Evolutionary conservation across 1,284 basidiomycete genomes (phyloP).

Genomic region (Ustilago sp.): DNA sequence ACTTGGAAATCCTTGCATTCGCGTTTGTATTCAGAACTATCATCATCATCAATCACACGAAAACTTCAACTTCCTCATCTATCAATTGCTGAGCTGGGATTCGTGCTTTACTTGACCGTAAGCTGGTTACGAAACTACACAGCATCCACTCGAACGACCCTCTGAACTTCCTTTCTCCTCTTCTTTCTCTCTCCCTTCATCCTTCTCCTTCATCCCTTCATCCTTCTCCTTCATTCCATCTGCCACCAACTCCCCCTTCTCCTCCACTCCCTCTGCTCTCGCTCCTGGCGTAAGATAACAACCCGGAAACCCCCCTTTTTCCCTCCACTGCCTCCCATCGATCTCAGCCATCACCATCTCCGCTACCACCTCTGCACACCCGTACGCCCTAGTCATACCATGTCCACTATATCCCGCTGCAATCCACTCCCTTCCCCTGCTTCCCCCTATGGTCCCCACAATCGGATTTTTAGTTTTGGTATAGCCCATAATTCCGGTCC

Average conservation of each 20-base stretch:
- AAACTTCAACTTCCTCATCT: too few relatives aligned
- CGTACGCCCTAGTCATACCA: conserved; percentile 79
- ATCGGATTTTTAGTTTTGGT: conserved; percentile 78
- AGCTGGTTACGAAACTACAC: too few relatives aligned
- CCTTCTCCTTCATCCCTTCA: too few relatives aligned
- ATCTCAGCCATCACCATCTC: conserved; percentile 77
- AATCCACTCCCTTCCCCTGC: conserved; percentile 74
- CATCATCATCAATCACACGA: too few relatives aligned
- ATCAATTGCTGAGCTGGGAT: too few relatives aligned
- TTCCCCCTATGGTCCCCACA: conserved; percentile 70
- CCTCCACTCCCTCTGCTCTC: background rate
- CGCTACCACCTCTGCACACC: conserved; percentile 77
- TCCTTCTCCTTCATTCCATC: background rate
- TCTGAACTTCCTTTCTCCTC: too few relatives aligned
- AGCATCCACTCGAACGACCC: too few relatives aligned
- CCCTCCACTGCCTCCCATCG: conserved; percentile 72
- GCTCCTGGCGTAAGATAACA: conserved; percentile 33
- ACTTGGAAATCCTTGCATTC: too few relatives aligned
- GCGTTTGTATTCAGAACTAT: too few relatives aligned
- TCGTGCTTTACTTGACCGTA: too few relatives aligned
- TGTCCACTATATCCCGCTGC: conserved; percentile 82
- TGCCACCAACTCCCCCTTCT: background rate
- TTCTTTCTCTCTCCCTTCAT: too few relatives aligned
- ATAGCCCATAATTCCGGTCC: conserved; percentile 86
- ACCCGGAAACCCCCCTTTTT: conserved; percentile 74